Conservation (phyloP, 306 rosid genomes). For the Glycyrrhiza uralensis region DNA sequence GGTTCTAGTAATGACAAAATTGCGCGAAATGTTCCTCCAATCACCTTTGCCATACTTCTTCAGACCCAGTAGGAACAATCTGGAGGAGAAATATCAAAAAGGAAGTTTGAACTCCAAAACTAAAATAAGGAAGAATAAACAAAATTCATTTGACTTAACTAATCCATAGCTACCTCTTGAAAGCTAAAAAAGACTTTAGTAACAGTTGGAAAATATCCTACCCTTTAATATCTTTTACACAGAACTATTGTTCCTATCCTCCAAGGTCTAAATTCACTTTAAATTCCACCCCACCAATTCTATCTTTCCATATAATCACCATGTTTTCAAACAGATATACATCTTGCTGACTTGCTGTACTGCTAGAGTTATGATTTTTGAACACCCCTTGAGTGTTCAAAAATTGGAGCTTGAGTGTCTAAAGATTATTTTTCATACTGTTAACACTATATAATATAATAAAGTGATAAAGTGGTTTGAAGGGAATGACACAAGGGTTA, state of each 20-base stretch:
- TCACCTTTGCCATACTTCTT: constrained; percentile 92
- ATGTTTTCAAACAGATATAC: not conserved
- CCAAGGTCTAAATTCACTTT: not conserved
- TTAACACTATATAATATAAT: too few species aligned
- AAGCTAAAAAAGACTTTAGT: not conserved
- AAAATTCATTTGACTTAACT: not conserved
- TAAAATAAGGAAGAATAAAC: not conserved
- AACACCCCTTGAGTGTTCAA: too few species aligned
- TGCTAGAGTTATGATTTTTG: too few species aligned
- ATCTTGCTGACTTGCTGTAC: too few species aligned
- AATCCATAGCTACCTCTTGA: constrained; percentile 3
- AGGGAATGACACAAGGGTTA: too few species aligned
- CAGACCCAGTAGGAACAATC: constrained; percentile 83
- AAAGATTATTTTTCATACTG: too few species aligned
- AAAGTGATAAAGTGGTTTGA: too few species aligned
- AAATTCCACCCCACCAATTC: not conserved
- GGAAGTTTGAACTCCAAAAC: not conserved
- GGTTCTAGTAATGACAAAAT: constrained; percentile 72
- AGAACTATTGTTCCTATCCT: constrained; percentile 20
- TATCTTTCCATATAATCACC: not conserved
- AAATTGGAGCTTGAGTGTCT: too few species aligned
- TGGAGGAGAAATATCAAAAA: constrained; percentile 25
- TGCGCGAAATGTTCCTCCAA: constrained; percentile 92
- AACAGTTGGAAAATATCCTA: constrained; percentile 1
- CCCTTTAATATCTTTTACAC: constrained; percentile 3